Percentiles rank a stretch among this genome's conserved stretches.
Evolutionary conservation across 352 stramenopile species (phyloP).

Genomic region (Globisporangium heterothallicum): DNA sequence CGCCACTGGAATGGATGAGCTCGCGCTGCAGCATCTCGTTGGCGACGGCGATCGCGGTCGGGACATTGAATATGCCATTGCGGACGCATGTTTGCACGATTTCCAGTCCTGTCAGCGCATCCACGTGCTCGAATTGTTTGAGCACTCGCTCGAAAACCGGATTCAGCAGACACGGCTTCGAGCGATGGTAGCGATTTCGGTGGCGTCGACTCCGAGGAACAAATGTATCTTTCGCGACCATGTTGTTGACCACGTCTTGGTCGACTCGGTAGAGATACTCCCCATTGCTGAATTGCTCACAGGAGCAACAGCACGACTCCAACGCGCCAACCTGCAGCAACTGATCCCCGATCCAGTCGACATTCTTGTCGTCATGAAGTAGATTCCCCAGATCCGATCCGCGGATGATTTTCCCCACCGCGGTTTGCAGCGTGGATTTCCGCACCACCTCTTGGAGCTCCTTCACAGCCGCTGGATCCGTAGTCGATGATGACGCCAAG

Average conservation of each 20-base stretch:
- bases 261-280: slow-evolving; percentile 34
- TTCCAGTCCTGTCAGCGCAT: slow-evolving; percentile 25
- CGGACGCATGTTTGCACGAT: slow-evolving; percentile 34
- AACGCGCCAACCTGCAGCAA: slow-evolving; percentile 27
- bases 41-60: slow-evolving; percentile 28
- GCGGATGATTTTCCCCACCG: slow-evolving; percentile 22
- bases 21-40: slow-evolving; percentile 28
- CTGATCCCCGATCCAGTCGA: slow-evolving; percentile 18
- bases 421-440: slow-evolving; percentile 19
- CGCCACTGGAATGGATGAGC: slow-evolving; percentile 19
- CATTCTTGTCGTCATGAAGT: slow-evolving; percentile 16
- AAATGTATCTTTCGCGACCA: background rate
- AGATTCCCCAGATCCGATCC: slow-evolving; percentile 28
- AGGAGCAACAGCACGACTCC: slow-evolving; percentile 28
- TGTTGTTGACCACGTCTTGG: slow-evolving; percentile 3
- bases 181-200: slow-evolving; percentile 2
- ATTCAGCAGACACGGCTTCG: slow-evolving; percentile 9
- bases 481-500: background rate
- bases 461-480: background rate
- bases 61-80: slow-evolving; percentile 35
- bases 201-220: background rate
- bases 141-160: slow-evolving; percentile 5
- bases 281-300: slow-evolving; percentile 19
- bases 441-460: slow-evolving; percentile 11
- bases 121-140: slow-evolving; percentile 9